Evolutionary conservation across 1,139 yeast species (phyloP).

Genomic region (Sugiyamaella novakii): DNA sequence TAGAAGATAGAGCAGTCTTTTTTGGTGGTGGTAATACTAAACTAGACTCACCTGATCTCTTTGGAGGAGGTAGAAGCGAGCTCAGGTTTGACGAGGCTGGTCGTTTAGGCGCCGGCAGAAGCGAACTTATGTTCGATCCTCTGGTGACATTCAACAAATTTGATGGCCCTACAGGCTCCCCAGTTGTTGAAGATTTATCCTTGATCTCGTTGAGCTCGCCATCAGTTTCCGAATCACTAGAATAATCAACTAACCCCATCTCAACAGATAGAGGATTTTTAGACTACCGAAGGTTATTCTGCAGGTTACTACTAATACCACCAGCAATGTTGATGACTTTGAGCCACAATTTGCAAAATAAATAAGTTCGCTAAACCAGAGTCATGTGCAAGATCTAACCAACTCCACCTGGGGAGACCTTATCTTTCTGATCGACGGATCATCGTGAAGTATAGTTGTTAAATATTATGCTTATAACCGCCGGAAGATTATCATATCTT

Average conservation of each 20-base stretch:
- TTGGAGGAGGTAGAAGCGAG: constrained; percentile 5
- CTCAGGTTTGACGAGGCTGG: background rate
- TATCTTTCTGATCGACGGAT: too few relatives aligned
- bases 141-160: constrained; percentile 2
- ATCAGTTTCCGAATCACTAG: constrained; percentile 17
- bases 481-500: too few relatives aligned
- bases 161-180: background rate
- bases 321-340: too few relatives aligned
- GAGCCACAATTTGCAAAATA: too few relatives aligned
- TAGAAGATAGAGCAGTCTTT: background rate
- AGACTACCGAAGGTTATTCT: too few relatives aligned
- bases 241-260: constrained; percentile 17
- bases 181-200: background rate
- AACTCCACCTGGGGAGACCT: too few relatives aligned
- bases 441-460: too few relatives aligned
- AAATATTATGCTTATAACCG: too few relatives aligned
- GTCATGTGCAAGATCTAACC: too few relatives aligned
- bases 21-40: background rate
- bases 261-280: background rate
- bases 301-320: too few relatives aligned
- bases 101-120: constrained; percentile 5
- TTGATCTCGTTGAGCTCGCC: background rate
- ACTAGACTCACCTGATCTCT: background rate
- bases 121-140: background rate
- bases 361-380: too few relatives aligned